Percentiles rank a stretch among this genome's conserved stretches.
Conservation (phyloP, 208 protist species). For the Leptomonas pyrrhocoris region DNA sequence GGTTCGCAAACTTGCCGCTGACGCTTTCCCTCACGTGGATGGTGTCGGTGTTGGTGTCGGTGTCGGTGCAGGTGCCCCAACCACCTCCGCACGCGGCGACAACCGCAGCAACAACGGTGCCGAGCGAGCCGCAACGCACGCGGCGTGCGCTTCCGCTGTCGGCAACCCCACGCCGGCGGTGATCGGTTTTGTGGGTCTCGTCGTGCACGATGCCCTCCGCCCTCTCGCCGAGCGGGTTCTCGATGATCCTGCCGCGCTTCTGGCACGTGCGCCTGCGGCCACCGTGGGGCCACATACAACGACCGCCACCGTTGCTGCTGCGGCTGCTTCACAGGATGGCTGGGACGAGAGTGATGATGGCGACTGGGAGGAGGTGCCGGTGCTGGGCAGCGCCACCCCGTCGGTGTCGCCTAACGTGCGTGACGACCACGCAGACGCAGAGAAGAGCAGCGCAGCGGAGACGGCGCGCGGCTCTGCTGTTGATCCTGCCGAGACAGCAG, state of each 20-base stretch:
- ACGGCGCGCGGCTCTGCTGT: neutral
- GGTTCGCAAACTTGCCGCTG: neutral
- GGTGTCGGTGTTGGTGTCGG: neutral
- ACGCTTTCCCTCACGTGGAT: neutral
- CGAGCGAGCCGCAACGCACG: neutral
- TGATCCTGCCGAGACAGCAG: neutral
- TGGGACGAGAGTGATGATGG: slow-evolving; percentile 13
- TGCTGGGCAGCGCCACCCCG: slow-evolving; percentile 8
- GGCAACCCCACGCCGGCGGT: neutral
- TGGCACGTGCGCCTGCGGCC: neutral
- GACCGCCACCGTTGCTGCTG: too few species aligned
- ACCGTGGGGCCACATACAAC: neutral
- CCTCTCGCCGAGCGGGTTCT: slow-evolving; percentile 31
- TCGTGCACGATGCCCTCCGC: slow-evolving; percentile 24
- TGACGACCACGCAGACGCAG: neutral
- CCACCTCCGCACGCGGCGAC: too few species aligned
- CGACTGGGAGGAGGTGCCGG: slow-evolving; percentile 15
- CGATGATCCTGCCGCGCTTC: slow-evolving; percentile 14
- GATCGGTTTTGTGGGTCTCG: slow-evolving; percentile 8
- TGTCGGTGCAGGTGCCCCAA: too few species aligned
- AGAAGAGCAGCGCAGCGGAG: neutral
- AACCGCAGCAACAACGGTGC: neutral
- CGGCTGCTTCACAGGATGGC: neutral
- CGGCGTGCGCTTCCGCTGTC: neutral
- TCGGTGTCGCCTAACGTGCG: neutral